Conservation (phyloP, 2,329 filamentous ascomycete species). For the Diaporthe sp. region DNA sequence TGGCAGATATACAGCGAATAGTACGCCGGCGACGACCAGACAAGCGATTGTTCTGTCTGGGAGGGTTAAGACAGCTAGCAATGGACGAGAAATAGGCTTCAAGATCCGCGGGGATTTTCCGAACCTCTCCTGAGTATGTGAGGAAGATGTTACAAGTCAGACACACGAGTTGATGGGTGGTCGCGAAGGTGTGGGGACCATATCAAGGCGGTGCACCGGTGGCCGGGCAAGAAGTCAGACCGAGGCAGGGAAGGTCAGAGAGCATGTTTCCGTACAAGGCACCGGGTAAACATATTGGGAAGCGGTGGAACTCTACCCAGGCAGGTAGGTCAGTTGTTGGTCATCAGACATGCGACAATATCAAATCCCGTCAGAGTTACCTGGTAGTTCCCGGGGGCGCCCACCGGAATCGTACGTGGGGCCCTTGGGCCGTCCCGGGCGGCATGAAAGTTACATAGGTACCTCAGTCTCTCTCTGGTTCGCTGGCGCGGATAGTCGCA, state of each 20-base stretch:
- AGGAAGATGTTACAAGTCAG: not conserved
- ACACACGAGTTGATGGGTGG: not conserved
- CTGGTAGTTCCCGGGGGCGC: conserved; percentile 14
- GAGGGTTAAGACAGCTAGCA: not conserved
- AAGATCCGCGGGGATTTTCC: not conserved
- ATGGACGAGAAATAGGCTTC: not conserved
- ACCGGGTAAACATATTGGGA: conserved; percentile 14
- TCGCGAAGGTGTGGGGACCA: conserved; percentile 10
- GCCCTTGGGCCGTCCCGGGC: not conserved
- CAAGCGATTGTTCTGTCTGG: not conserved
- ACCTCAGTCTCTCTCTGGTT: not conserved
- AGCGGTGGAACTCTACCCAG: not conserved
- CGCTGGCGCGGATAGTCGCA: not conserved
- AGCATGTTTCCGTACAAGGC: not conserved
- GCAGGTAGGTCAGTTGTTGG: not conserved
- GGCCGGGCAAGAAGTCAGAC: not conserved
- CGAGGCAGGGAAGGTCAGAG: conserved; percentile 1
- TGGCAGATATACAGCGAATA: not conserved
- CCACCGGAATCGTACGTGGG: conserved; percentile 26
- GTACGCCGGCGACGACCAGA: not conserved
- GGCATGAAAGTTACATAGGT: not conserved
- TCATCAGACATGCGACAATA: not conserved
- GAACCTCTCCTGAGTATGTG: not conserved
- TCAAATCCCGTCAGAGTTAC: conserved; percentile 15
- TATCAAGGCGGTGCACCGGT: conserved; percentile 17